Evolutionary conservation across 2,329 filamentous ascomycete genomes (phyloP).

Genomic region (Scortechinia acanthostroma): DNA sequence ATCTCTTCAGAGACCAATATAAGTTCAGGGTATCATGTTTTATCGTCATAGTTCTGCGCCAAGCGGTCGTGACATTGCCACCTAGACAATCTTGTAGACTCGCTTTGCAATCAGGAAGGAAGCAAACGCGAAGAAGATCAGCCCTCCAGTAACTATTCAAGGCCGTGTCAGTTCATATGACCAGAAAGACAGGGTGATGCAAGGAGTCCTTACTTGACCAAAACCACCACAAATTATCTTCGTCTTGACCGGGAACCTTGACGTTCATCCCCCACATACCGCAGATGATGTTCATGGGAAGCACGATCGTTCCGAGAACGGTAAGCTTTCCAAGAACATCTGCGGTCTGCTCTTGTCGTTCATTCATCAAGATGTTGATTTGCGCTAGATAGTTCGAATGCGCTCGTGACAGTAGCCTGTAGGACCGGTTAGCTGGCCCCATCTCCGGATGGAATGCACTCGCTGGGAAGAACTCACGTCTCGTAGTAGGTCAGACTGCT

Average conservation of each 20-base stretch:
- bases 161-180: neutral
- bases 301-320: slow-evolving; percentile 89
- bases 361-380: slow-evolving; percentile 98
- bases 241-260: slow-evolving; percentile 85
- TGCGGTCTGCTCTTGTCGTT: slow-evolving; percentile 89
- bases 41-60: too few species aligned
- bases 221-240: slow-evolving; percentile 71
- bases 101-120: slow-evolving; percentile 80
- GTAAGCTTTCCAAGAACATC: slow-evolving; percentile 92
- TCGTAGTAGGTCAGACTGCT: slow-evolving; percentile 93
- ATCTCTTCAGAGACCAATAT: too few species aligned
- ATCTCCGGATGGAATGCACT: neutral
- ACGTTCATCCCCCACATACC: slow-evolving; percentile 99
- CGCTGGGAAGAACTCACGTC: slow-evolving; percentile 61
- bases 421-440: slow-evolving; percentile 3
- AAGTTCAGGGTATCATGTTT: too few species aligned
- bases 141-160: slow-evolving; percentile 60
- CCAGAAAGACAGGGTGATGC: neutral
- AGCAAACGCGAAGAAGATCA: slow-evolving; percentile 71
- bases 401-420: slow-evolving; percentile 77
- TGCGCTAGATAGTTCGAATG: slow-evolving; percentile 98
- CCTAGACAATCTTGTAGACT: slow-evolving; percentile 70
- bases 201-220: slow-evolving; percentile 11
- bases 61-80: neutral
- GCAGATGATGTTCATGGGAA: slow-evolving; percentile 98